These are phyloP conservation scores for Epithele typhae DNA, from an alignment of 768 basidiomycete species.

Conservation along the genomic window DNA sequence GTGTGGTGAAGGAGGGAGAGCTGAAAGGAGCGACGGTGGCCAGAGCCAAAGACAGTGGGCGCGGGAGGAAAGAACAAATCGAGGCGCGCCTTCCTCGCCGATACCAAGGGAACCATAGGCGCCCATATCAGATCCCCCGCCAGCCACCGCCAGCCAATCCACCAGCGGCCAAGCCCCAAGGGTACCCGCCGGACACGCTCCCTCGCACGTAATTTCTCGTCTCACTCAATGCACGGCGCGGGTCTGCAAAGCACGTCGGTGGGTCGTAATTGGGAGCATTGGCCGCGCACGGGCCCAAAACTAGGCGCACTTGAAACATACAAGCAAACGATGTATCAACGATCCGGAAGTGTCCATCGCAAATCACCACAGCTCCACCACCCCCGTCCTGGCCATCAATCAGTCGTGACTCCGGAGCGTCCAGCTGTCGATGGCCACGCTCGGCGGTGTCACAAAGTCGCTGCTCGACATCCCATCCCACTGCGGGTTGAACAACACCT, in stretches of 20 bases:
- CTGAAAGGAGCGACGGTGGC: constrained; percentile 15
- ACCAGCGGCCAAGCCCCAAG: too few species aligned
- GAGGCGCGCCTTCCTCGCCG: background rate
- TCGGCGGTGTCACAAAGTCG: constrained; percentile 62
- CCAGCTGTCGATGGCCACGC: constrained; percentile 74
- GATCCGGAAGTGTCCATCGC: constrained; percentile 7
- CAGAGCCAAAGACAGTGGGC: constrained; percentile 1
- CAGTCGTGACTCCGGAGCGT: constrained; percentile 72
- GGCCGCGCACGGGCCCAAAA: too few species aligned
- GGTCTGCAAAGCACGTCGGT: too few species aligned
- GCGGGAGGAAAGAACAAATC: background rate
- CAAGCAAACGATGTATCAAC: constrained; percentile 1
- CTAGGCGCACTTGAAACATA: too few species aligned
- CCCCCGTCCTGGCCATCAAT: constrained; percentile 4
- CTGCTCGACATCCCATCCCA: constrained; percentile 68
- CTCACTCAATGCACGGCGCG: too few species aligned
- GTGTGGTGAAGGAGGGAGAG: constrained; percentile 8
- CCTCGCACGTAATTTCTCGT: too few species aligned
- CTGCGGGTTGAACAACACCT: constrained; percentile 93
- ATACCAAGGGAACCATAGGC: constrained; percentile 10
- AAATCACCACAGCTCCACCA: background rate
- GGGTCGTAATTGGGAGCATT: too few species aligned
- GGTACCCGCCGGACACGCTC: too few species aligned
- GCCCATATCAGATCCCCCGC: constrained; percentile 11
- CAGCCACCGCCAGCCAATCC: background rate